Base-by-base conservation (phyloP, 331 rosid genomes). In the Spiraea crenata region DNA sequence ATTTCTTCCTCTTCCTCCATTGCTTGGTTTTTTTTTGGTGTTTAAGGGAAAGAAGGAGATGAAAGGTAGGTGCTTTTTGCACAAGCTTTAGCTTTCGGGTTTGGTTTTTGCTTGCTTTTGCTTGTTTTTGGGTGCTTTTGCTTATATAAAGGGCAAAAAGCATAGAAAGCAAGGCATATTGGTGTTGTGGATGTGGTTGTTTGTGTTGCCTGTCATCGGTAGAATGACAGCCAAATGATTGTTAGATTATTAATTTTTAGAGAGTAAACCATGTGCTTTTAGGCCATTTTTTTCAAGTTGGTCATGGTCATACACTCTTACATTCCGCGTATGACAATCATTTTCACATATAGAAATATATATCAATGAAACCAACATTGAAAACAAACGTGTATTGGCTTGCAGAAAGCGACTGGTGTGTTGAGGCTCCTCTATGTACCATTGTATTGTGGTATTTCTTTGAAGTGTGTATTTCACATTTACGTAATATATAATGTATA, bases 1-100 rank as follows among this genome's bases (percentile, higher is more conserved):
- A n/a, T 9, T 49, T 60, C 80, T 9, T 79, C 85, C 47, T 84
- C 87, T 51, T 76, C 83, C 67, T 84, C 93, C 91, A 85, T 87
- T 41, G 13, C 42, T 39, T 9, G 39, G 62, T 9, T 25, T 67
- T 17, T 10, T 10, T 51, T 39, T 39, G n/a, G 19, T 7, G 9
- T 35, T 35, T 9, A 16, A 37, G 6, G 3, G 9, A 8, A 38
- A 31, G 6, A 59, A 11, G 16, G 70, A 38, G 35, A 34, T 54
- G 6, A 25, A 5, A 48, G 11, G 16, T 17, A 7, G 35, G 25
- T 79, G 79, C 76, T 44, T 13, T 81, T 55, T 7, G 10, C 68
- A 50, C 59, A 71, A 25, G 68, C 49, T 70, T 57, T 68, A n/a
- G 71, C 19, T 55, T 64, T 79, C 31, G 73, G 66, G 3, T n/a